These are phyloP conservation scores for Ulvella scutata DNA, from an alignment of 139 green algal species.

Conservation along the genomic window DNA sequence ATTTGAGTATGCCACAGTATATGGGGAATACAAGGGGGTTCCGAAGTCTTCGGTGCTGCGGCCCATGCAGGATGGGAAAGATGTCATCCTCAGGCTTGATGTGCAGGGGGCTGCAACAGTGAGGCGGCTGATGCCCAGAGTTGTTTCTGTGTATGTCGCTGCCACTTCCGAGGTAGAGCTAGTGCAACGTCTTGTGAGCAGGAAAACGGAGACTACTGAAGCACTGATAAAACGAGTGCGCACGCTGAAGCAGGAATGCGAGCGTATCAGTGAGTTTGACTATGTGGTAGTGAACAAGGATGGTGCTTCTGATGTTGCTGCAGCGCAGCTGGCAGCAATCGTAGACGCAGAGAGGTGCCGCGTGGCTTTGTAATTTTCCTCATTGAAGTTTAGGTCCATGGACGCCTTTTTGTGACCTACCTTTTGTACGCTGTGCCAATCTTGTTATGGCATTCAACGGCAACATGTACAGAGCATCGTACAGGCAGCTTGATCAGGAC, in stretches of 20 bases:
- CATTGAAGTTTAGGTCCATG: no score
- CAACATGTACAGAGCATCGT: no score
- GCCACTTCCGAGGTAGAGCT: constrained; percentile 67
- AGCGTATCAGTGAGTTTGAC: constrained; percentile 63
- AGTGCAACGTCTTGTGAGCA: constrained; percentile 51
- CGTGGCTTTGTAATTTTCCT: background rate
- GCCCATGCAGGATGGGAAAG: constrained; percentile 45
- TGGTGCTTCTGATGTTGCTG: constrained; percentile 57
- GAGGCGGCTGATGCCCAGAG: constrained; percentile 51
- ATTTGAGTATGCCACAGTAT: constrained; percentile 89
- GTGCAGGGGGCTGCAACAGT: constrained; percentile 79
- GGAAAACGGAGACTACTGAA: constrained; percentile 73
- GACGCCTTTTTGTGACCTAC: no score
- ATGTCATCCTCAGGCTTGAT: constrained; percentile 87
- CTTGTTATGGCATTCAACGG: no score
- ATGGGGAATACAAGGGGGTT: constrained; percentile 95
- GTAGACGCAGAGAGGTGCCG: constrained; percentile 67
- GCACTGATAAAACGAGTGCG: constrained; percentile 40
- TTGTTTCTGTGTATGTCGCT: constrained; percentile 74
- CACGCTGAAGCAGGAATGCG: constrained; percentile 58
- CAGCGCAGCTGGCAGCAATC: constrained; percentile 53
- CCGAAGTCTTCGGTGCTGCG: constrained; percentile 40
- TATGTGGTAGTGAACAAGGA: constrained; percentile 88
- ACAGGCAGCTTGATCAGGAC: no score
- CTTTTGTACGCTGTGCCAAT: no score